phyloP scores from a whole-genome alignment of 2,329 filamentous ascomycete species.

The Clarireedia paspali region DNA sequence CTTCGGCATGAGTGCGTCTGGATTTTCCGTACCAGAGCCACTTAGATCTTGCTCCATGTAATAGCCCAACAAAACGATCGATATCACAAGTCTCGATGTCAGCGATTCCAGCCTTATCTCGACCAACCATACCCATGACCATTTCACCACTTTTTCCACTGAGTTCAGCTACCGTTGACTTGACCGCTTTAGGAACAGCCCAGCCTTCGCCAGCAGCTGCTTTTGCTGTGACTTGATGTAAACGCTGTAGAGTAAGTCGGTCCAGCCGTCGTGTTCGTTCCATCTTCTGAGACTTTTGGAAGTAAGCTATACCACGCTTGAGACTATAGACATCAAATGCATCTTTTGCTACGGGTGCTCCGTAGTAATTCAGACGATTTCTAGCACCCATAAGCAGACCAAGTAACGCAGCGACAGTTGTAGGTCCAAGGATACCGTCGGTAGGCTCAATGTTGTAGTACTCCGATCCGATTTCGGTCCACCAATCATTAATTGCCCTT shows the following conservation, averaged over 20 bases:
- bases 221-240: slow-evolving; percentile 82
- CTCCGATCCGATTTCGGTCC: slow-evolving; percentile 86
- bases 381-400: slow-evolving; percentile 85
- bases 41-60: slow-evolving; percentile 75
- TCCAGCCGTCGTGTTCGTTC: slow-evolving; percentile 73
- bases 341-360: slow-evolving; percentile 81
- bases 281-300: slow-evolving; percentile 84
- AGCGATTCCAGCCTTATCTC: slow-evolving; percentile 79
- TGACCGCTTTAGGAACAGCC: slow-evolving; percentile 88
- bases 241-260: slow-evolving; percentile 68
- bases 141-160: slow-evolving; percentile 91
- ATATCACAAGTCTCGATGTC: slow-evolving; percentile 91
- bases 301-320: slow-evolving; percentile 77
- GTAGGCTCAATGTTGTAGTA: slow-evolving; percentile 88
- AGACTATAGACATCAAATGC: slow-evolving; percentile 79
- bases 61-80: slow-evolving; percentile 70
- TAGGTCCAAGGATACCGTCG: slow-evolving; percentile 87
- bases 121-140: slow-evolving; percentile 86
- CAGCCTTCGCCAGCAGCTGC: slow-evolving; percentile 83
- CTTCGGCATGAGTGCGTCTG: slow-evolving; percentile 50
- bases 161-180: slow-evolving; percentile 88
- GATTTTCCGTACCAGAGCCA: slow-evolving; percentile 95
- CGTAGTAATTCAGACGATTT: slow-evolving; percentile 78
- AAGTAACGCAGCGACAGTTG: slow-evolving; percentile 79
- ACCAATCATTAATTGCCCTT: slow-evolving; percentile 86